phyloP scores from a whole-genome alignment of 2,329 filamentous ascomycete genomes.

The Monosporascus sp. region DNA sequence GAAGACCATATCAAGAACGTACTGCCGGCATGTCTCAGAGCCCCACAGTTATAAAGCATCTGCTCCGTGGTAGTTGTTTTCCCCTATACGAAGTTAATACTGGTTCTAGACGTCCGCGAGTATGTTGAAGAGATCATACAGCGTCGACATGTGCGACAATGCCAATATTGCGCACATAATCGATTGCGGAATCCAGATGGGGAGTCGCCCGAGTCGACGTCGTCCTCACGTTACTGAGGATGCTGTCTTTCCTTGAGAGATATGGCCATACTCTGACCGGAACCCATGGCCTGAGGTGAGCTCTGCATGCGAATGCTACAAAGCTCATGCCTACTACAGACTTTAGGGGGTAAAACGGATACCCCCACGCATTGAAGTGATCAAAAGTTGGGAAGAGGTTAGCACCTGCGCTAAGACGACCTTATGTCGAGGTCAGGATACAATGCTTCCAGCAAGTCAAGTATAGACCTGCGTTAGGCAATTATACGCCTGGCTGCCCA shows the following conservation, averaged over 20 bases:
- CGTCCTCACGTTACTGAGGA: conserved; percentile 7
- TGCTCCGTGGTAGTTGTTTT: conserved; percentile 99
- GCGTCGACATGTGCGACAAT: conserved; percentile 99
- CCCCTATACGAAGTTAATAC: conserved; percentile 44
- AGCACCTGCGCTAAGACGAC: neutral
- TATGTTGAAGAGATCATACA: conserved; percentile 33
- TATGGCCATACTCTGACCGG: conserved; percentile 11
- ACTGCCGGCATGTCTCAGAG: conserved; percentile 79
- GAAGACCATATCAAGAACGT: conserved; percentile 17
- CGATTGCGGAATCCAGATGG: conserved; percentile 36
- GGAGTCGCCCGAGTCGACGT: conserved; percentile 10
- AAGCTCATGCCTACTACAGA: conserved; percentile 21
- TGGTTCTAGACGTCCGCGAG: neutral
- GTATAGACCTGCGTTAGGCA: too few species aligned
- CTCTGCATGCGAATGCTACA: conserved; percentile 17
- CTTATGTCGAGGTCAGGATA: too few species aligned
- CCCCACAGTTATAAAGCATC: conserved; percentile 95
- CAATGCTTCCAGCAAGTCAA: too few species aligned
- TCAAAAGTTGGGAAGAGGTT: neutral
- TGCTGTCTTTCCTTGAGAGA: conserved; percentile 7
- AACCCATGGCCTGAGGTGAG: conserved; percentile 18
- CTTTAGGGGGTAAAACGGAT: conserved; percentile 1
- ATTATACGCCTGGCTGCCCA: too few species aligned
- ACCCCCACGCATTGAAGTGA: conserved; percentile 4
- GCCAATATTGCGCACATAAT: conserved; percentile 85